Conservation (phyloP, 169 alveolate species). For the Cryptosporidium canis region DNA sequence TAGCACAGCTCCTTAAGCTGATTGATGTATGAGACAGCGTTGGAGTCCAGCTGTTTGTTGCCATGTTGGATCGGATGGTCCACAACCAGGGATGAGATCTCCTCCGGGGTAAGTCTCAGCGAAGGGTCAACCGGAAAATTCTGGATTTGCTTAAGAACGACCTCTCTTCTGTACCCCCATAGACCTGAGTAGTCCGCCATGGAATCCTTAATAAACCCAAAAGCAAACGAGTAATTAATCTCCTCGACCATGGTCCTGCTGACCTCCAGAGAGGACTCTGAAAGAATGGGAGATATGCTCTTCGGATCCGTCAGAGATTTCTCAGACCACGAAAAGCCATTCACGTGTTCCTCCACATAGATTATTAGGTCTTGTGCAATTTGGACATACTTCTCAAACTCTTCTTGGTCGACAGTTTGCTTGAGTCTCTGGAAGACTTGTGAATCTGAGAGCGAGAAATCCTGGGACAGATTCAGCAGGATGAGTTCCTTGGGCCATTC, state of each 20-base stretch:
- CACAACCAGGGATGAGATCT: neutral
- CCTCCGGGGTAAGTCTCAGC: neutral
- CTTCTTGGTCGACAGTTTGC: neutral
- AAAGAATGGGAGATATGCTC: neutral
- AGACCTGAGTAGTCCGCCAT: neutral
- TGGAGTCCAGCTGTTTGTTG: neutral
- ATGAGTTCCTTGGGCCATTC: conserved; percentile 57
- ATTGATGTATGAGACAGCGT: neutral
- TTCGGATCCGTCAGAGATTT: conserved; percentile 18
- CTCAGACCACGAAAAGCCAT: conserved; percentile 60
- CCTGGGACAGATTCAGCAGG: conserved; percentile 20
- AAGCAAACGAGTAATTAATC: conserved; percentile 24
- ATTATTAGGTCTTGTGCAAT: conserved; percentile 17
- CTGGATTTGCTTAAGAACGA: neutral
- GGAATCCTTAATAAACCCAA: conserved; percentile 1
- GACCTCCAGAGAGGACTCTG: neutral
- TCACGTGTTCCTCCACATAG: neutral
- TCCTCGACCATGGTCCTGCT: neutral
- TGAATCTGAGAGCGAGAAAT: conserved; percentile 6
- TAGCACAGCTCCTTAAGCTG: conserved; percentile 34
- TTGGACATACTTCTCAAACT: neutral
- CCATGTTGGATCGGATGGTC: neutral
- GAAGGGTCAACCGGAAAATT: conserved; percentile 1
- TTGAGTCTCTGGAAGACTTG: neutral
- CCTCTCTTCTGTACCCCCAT: conserved; percentile 40